Conservation (phyloP, 2,329 filamentous ascomycete genomes). For the Xylariaceae sp. region DNA sequence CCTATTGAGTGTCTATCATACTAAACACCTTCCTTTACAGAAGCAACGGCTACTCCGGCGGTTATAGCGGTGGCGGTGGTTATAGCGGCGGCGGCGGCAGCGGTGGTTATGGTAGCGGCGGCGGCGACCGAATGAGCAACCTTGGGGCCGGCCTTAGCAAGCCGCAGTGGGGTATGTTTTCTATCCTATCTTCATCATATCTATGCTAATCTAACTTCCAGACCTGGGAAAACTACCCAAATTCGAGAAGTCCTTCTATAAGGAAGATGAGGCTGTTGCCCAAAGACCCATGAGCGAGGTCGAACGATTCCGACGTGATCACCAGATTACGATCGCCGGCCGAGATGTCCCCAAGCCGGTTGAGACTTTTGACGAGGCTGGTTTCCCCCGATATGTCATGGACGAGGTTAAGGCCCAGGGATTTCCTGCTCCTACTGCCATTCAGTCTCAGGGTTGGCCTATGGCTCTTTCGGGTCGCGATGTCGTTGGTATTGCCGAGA, state of each 20-base stretch:
- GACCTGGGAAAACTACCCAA: conserved; percentile 79
- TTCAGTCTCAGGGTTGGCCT: conserved; percentile 98
- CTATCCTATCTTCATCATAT: conserved; percentile 12
- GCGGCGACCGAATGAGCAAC: conserved; percentile 88
- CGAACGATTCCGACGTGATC: conserved; percentile 78
- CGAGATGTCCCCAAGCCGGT: conserved; percentile 84
- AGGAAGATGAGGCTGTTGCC: conserved; percentile 79
- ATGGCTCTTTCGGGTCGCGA: conserved; percentile 98
- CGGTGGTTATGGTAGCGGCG: conserved; percentile 58
- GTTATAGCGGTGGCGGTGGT: conserved; percentile 51
- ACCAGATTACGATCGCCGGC: conserved; percentile 80
- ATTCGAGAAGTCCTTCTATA: conserved; percentile 99
- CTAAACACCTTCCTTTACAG: conserved; percentile 40
- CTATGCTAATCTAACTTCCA: conserved; percentile 37
- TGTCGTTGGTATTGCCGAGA: conserved; percentile 98
- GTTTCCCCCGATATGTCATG: conserved; percentile 95
- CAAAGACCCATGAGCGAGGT: conserved; percentile 74
- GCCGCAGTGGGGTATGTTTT: conserved; percentile 76
- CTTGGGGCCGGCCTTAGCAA: conserved; percentile 84
- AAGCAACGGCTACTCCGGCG: conserved; percentile 48
- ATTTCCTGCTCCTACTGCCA: conserved; percentile 87
- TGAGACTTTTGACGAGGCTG: conserved; percentile 95
- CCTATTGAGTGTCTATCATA: conserved; percentile 37
- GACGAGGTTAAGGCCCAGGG: conserved; percentile 98
- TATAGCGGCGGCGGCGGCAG: conserved; percentile 52